phyloP scores from a whole-genome alignment of 1,284 basidiomycete species.

The Tilletia walkeri region DNA sequence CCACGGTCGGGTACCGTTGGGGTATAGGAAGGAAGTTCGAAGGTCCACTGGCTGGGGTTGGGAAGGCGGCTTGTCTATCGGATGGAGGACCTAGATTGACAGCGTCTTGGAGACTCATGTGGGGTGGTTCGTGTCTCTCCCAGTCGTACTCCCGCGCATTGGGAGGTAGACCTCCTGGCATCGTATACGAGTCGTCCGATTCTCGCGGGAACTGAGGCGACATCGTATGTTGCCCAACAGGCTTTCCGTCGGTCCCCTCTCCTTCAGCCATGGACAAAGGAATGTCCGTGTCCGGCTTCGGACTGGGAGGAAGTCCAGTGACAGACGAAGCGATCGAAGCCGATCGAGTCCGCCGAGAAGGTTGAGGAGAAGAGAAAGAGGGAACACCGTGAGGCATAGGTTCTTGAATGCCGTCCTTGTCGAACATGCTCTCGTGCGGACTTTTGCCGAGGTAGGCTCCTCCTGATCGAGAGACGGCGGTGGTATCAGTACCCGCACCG shows the following conservation, averaged over 20 bases:
- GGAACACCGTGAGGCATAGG: no score
- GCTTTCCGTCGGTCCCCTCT: no score
- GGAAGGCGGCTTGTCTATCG: no score
- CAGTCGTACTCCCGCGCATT: conserved; percentile 12
- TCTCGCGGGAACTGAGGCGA: neutral
- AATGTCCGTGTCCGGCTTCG: neutral
- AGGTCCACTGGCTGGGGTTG: neutral
- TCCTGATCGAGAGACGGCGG: neutral
- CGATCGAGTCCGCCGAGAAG: neutral
- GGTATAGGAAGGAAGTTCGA: conserved; percentile 21
- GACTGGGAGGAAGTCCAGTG: conserved; percentile 9
- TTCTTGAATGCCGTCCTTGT: no score
- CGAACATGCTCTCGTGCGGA: no score
- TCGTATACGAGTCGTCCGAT: neutral
- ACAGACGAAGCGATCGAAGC: neutral
- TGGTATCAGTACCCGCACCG: conserved; percentile 2
- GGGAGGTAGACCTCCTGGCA: neutral
- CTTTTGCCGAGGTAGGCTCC: no score
- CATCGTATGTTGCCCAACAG: no score
- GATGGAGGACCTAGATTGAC: no score
- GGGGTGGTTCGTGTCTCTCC: neutral
- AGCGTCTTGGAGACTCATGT: no score
- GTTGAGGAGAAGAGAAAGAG: no score
- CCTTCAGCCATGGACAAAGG: no score
- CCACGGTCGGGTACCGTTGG: conserved; percentile 16